These are phyloP conservation scores for Aotearoamyces nothofagi DNA, from an alignment of 2,329 filamentous ascomycete genomes.

Conservation along the genomic window DNA sequence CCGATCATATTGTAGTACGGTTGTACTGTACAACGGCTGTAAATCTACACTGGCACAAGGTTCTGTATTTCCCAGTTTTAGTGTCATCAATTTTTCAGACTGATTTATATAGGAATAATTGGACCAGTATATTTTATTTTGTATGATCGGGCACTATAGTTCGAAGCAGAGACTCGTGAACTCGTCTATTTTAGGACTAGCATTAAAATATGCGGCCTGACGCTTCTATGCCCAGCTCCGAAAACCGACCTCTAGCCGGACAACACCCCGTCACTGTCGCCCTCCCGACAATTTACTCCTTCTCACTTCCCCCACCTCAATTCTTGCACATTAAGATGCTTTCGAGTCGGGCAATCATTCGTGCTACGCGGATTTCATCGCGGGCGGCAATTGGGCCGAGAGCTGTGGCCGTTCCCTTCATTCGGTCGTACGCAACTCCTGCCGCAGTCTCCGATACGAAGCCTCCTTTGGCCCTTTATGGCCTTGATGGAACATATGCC, in stretches of 20 bases:
- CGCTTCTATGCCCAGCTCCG: slow-evolving; percentile 4
- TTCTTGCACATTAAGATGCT: slow-evolving; percentile 18
- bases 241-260: slow-evolving; percentile 6
- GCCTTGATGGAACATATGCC: slow-evolving; percentile 95
- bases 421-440: slow-evolving; percentile 64
- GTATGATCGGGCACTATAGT: not conserved
- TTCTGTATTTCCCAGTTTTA: too few species aligned
- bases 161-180: not conserved
- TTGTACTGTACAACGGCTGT: too few species aligned
- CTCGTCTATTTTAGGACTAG: not conserved
- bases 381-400: slow-evolving; percentile 15
- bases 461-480: slow-evolving; percentile 83
- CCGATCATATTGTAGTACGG: too few species aligned
- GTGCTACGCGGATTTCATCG: slow-evolving; percentile 15
- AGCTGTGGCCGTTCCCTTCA: slow-evolving; percentile 40
- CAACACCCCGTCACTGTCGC: slow-evolving; percentile 3
- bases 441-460: slow-evolving; percentile 45
- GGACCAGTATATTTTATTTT: not conserved
- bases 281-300: slow-evolving; percentile 2
- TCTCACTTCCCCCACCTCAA: slow-evolving; percentile 14
- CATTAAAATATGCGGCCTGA: not conserved
- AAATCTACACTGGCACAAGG: too few species aligned
- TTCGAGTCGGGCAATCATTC: slow-evolving; percentile 18
- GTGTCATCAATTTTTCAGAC: too few species aligned
- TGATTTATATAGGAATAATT: too few species aligned